These are phyloP conservation scores for Trichosporon asahii DNA, from an alignment of 1,284 basidiomycete genomes.

Conservation along the genomic window DNA sequence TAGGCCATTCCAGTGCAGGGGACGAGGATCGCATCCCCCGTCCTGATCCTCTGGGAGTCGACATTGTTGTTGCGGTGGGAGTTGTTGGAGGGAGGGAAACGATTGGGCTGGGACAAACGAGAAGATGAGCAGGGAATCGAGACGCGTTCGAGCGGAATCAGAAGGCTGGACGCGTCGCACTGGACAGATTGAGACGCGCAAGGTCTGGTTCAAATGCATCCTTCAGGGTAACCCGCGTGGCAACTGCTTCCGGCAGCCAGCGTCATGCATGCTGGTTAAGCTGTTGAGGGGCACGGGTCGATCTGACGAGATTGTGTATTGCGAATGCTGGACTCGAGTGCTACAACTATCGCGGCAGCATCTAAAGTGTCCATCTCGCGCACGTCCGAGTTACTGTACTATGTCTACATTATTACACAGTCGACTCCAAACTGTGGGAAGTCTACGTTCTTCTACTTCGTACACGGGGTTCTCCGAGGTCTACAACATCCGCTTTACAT, in stretches of 20 bases:
- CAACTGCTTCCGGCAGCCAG: background rate
- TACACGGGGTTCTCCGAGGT: background rate
- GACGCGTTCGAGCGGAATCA: slow-evolving; percentile 4
- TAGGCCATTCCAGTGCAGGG: slow-evolving; percentile 40
- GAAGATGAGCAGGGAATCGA: slow-evolving; percentile 4
- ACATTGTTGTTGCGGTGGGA: slow-evolving; percentile 25
- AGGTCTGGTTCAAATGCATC: background rate
- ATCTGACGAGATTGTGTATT: too few species aligned
- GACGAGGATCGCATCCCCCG: slow-evolving; percentile 33
- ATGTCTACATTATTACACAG: slow-evolving; percentile 10
- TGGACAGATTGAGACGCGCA: background rate
- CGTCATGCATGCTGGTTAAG: background rate
- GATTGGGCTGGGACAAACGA: background rate
- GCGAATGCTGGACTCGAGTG: background rate
- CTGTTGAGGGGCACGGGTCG: too few species aligned
- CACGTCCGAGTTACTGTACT: slow-evolving; percentile 3
- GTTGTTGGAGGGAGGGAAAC: slow-evolving; percentile 6
- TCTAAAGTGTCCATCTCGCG: slow-evolving; percentile 7
- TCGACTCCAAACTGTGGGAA: background rate
- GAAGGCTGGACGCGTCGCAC: slow-evolving; percentile 10
- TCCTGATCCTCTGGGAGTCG: slow-evolving; percentile 26
- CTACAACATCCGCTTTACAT: slow-evolving; percentile 12
- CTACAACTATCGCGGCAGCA: background rate
- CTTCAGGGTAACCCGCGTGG: slow-evolving; percentile 4
- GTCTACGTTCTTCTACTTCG: background rate